phyloP scores from a whole-genome alignment of 2,329 filamentous ascomycete genomes.

The Salinomyces thailandicus region DNA sequence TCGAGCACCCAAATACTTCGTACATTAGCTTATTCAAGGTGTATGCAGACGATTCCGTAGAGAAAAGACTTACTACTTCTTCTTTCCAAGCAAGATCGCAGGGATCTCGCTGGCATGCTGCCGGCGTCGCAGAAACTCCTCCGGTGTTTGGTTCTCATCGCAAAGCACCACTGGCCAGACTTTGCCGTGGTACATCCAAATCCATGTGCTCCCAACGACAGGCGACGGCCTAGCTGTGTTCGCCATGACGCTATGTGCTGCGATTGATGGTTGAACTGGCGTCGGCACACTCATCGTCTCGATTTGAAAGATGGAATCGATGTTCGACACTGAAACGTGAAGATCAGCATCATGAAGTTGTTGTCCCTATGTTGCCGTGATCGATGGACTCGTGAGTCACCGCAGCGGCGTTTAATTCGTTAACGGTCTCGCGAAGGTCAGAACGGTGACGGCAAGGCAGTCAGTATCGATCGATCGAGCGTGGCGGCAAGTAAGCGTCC shows the following conservation, averaged over 20 bases:
- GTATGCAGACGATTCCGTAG: background rate
- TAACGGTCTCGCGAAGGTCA: background rate
- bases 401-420: background rate
- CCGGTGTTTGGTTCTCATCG: slow-evolving; percentile 7
- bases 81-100: slow-evolving; percentile 13
- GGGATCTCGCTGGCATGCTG: slow-evolving; percentile 6
- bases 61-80: slow-evolving; percentile 12
- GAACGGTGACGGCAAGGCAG: no score
- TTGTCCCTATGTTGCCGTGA: background rate
- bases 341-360: slow-evolving; percentile 1
- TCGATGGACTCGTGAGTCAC: background rate
- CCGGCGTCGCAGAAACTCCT: slow-evolving; percentile 6
- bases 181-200: slow-evolving; percentile 6
- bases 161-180: slow-evolving; percentile 17
- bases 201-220: slow-evolving; percentile 9
- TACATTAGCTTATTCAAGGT: slow-evolving; percentile 5
- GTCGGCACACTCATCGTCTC: background rate
- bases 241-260: background rate
- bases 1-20: slow-evolving; percentile 14
- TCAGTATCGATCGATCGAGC: no score
- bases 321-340: no score
- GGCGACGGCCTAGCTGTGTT: background rate
- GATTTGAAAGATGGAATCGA: no score
- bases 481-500: no score
- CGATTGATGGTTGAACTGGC: background rate